Evolutionary conservation across 345 rosid species (phyloP), one percentile per base, ranked within the genome.

Genomic region (Heritiera littoralis): DNA sequence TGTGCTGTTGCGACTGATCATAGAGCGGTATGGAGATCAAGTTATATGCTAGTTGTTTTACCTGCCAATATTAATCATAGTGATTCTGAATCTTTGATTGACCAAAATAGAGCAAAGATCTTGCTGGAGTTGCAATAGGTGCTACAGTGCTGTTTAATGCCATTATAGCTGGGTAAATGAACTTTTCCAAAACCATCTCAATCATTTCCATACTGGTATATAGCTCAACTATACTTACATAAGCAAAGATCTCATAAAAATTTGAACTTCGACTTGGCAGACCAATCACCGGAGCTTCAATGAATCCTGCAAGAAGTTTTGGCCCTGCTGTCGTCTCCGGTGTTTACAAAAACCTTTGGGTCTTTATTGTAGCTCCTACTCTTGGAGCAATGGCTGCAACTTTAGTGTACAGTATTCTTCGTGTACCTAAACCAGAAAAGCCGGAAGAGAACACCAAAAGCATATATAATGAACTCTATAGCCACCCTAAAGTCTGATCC

Each of bases 291-390:
- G 88, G 90, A 48, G 90, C 93, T 70, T 90, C 90, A 1, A 87
- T 88, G 91, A 88, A 90, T 72, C 91, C 90, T 4, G 90, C 83
- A 1, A 86, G 91, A 77, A 90, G 90, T 69, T 14, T 90, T 73
- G 91, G 90, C 55, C 91, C 87, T 17, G 88, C 90, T 0, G 77
- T 87, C 43, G 91, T 76, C 49, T 60, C 84, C 0, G 86, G 89
- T 17, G 80, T 77, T 55, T 83, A 87, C 75, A 82, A 86, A 78
- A 86, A 86, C 71, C 82, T 86, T 4, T 83, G 90, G 90, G 86
- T 88, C 20, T 88, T 13, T 58, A 71, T 87, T 11, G 70, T 80
- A 52, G 76, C 91, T 45, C 93, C 90, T 2, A 78, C 82, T 10
- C 63, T 84, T 1, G 91, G 88, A 70, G 91, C 89, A 13, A 6